These are phyloP conservation scores for Trichocomaceae sp. DNA, from an alignment of 2,329 filamentous ascomycete species.

Conservation along the genomic window DNA sequence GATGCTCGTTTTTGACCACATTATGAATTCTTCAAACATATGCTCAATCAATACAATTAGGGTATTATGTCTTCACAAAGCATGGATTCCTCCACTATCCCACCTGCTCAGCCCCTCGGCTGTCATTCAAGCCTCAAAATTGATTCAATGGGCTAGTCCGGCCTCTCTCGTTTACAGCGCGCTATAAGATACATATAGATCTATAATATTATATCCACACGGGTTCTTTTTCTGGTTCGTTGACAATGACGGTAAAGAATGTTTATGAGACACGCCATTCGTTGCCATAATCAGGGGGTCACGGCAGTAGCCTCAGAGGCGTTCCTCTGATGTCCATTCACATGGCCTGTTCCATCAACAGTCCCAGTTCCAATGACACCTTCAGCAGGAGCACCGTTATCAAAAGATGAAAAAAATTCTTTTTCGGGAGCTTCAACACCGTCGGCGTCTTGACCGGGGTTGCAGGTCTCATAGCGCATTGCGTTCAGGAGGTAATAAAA, in stretches of 20 bases:
- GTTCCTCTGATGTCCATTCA: neutral
- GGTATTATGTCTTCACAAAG: too few species aligned
- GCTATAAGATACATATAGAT: neutral
- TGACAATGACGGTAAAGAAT: neutral
- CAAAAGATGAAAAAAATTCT: neutral
- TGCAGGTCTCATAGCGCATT: conserved; percentile 39
- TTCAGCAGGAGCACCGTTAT: neutral
- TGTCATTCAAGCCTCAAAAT: neutral
- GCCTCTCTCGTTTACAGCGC: conserved; percentile 2
- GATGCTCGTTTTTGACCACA: too few species aligned
- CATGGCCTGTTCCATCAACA: neutral
- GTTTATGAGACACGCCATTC: neutral
- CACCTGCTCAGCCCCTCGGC: neutral
- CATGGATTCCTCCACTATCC: neutral
- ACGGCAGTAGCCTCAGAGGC: conserved; percentile 6
- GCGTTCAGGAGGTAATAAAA: conserved; percentile 46
- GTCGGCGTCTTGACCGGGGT: conserved; percentile 54
- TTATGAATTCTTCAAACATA: neutral
- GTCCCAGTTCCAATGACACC: neutral
- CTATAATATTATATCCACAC: neutral
- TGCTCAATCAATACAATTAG: neutral
- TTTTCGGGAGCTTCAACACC: conserved; percentile 1
- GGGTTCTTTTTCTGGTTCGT: neutral
- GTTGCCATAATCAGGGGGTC: neutral
- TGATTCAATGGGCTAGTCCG: neutral